Conservation (phyloP, 2,329 filamentous ascomycete species). For the Amauroascus verrucosus region DNA sequence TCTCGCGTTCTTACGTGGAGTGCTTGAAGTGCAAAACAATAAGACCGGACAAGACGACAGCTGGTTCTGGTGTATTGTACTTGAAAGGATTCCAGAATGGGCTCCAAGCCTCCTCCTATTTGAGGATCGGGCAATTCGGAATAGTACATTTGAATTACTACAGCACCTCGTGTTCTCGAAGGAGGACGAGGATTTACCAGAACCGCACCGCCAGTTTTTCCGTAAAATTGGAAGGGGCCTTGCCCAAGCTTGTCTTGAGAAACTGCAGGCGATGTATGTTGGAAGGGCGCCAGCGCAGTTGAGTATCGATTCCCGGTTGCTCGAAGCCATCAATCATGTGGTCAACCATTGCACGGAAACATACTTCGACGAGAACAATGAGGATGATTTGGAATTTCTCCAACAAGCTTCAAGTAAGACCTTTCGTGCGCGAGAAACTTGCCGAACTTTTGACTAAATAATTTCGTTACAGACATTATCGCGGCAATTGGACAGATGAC, state of each 20-base stretch:
- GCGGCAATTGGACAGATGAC: conserved; percentile 28
- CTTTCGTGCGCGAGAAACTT: neutral
- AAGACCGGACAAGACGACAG: conserved; percentile 26
- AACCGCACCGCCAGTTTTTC: conserved; percentile 23
- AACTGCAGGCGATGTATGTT: conserved; percentile 27
- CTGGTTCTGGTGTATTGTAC: conserved; percentile 29
- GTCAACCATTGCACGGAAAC: conserved; percentile 30
- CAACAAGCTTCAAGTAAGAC: conserved; percentile 29
- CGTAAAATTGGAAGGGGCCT: conserved; percentile 26
- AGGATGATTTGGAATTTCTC: conserved; percentile 29
- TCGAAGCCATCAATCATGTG: conserved; percentile 31
- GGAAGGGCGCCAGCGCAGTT: conserved; percentile 16
- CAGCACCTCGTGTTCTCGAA: conserved; percentile 35
- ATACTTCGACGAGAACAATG: conserved; percentile 28
- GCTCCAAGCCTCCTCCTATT: conserved; percentile 45
- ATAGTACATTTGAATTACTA: conserved; percentile 37
- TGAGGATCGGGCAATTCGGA: conserved; percentile 38
- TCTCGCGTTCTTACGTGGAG: conserved; percentile 43
- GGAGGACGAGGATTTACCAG: conserved; percentile 23
- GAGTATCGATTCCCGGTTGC: conserved; percentile 27
- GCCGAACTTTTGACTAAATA: conserved; percentile 11
- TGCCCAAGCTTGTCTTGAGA: conserved; percentile 25
- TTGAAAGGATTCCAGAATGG: conserved; percentile 40
- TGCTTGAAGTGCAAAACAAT: conserved; percentile 33
- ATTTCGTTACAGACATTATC: conserved; percentile 23